These are phyloP conservation scores for Solanum medicagineum DNA, from an alignment of 257 asterid genomes.

Conservation along the genomic window DNA sequence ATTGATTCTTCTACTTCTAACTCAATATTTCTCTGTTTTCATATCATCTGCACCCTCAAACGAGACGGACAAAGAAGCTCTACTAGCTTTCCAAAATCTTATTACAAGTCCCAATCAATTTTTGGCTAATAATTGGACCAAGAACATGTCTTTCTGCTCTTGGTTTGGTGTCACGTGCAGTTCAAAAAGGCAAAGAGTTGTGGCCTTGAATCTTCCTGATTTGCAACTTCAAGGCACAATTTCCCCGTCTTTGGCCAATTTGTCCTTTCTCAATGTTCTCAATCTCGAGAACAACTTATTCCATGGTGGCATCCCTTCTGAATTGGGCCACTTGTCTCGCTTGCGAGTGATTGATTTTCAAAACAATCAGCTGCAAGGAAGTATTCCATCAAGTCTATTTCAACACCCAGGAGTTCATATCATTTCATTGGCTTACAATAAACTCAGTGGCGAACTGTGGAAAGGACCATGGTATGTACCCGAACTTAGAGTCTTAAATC, in stretches of 20 bases:
- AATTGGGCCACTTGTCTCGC: neutral
- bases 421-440: neutral
- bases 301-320: neutral
- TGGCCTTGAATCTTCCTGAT: conserved; percentile 5
- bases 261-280: conserved; percentile 15
- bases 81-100: conserved; percentile 12
- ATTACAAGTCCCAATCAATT: conserved; percentile 1
- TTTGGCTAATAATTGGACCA: conserved; percentile 15
- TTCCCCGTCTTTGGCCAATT: conserved; percentile 15
- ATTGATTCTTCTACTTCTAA: neutral
- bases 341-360: neutral
- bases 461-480: neutral
- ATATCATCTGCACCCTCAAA: conserved; percentile 1
- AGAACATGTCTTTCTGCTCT: conserved; percentile 1
- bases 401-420: neutral
- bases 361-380: neutral
- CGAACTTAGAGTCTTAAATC: neutral
- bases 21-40: neutral
- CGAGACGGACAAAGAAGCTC: conserved; percentile 3
- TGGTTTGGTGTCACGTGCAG: conserved; percentile 24
- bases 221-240: conserved; percentile 16
- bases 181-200: conserved; percentile 7
- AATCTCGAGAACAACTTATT: conserved; percentile 3
- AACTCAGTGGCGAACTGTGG: conserved; percentile 2
- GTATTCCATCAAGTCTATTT: neutral